Base-by-base conservation (phyloP, 495 filamentous ascomycete genomes). In the Penicillium maclennaniae region DNA sequence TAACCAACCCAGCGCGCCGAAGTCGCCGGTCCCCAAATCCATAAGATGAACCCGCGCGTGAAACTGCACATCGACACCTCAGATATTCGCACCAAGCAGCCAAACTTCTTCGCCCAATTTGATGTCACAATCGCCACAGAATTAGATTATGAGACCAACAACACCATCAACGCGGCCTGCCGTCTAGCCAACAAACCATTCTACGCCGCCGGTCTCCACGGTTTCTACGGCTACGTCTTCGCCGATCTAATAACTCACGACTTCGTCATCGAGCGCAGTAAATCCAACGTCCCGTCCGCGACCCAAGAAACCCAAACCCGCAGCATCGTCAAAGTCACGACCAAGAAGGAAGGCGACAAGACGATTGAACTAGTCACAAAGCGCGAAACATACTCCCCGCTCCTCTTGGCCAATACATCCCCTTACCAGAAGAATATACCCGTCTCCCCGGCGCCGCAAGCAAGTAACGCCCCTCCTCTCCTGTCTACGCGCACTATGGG, bases 191-290 rank as follows among this genome's bases (percentile, higher is more conserved):
- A 81, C 53, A 80, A 82, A 37, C 84, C 88, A 20, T 96, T 96
- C 73, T 98, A 98, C 70, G 91, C 91, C 26, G 88, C 89, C 17
- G 85, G 83, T 42, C 81, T 86, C 10, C 91, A 96, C 66, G 93
- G 93, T 21, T 79, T 97, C 62, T 96, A 95, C 69, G 95, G 95
- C 26, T 98, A 88, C 66, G 86, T 95, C 47, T 98, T 98, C 68
- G 86, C 89, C 19, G 93, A 98, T 65, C 77, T 98, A 12, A 88
- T 95, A 61, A 77, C 79, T 42, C 93, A 97, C 65, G 83, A 90
- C 52, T 98, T 88, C 55, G 83, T 93, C 37, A 84, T 96, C 55
- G 85, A 95, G 73, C 85, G 93, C 36, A 80, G 86, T 48, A 87
- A 87, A 55, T 85, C 88, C 21, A 96, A 97, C 57, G 64, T 86